phyloP scores from a whole-genome alignment of 2,329 filamentous ascomycete genomes.

The Geosmithia putterillii region DNA sequence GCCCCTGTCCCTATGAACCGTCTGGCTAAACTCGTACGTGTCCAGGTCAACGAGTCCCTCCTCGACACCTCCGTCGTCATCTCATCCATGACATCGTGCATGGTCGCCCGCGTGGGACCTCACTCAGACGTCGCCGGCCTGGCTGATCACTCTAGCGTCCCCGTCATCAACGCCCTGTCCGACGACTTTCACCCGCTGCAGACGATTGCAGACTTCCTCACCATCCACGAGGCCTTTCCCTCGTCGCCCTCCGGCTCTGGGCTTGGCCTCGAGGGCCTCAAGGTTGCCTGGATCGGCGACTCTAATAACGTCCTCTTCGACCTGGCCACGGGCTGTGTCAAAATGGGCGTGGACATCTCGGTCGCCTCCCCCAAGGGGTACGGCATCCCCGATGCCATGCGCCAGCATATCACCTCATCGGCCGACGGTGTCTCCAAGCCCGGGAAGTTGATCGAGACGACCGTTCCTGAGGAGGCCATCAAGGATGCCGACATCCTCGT shows the following conservation, averaged over 20 bases:
- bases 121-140: slow-evolving; percentile 64
- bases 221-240: slow-evolving; percentile 68
- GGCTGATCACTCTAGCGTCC: slow-evolving; percentile 61
- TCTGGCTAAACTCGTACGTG: not conserved
- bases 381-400: slow-evolving; percentile 66
- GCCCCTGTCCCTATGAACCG: no score
- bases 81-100: slow-evolving; percentile 81
- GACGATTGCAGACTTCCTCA: slow-evolving; percentile 87
- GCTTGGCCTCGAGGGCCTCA: slow-evolving; percentile 68
- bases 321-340: slow-evolving; percentile 74
- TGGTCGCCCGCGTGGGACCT: slow-evolving; percentile 66
- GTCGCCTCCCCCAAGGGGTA: slow-evolving; percentile 83
- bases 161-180: slow-evolving; percentile 79
- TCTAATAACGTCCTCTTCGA: slow-evolving; percentile 97
- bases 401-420: slow-evolving; percentile 55
- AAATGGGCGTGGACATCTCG: slow-evolving; percentile 74
- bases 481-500: slow-evolving; percentile 81
- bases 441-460: slow-evolving; percentile 63
- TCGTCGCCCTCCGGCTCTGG: slow-evolving; percentile 21
- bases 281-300: slow-evolving; percentile 92
- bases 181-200: slow-evolving; percentile 91
- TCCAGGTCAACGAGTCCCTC: slow-evolving; percentile 80
- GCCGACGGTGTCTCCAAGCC: slow-evolving; percentile 42
- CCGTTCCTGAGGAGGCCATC: slow-evolving; percentile 71
- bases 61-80: slow-evolving; percentile 86